Evolutionary conservation across 2,329 filamentous ascomycete genomes (phyloP).

Genomic region (Triangularia verruculosa): DNA sequence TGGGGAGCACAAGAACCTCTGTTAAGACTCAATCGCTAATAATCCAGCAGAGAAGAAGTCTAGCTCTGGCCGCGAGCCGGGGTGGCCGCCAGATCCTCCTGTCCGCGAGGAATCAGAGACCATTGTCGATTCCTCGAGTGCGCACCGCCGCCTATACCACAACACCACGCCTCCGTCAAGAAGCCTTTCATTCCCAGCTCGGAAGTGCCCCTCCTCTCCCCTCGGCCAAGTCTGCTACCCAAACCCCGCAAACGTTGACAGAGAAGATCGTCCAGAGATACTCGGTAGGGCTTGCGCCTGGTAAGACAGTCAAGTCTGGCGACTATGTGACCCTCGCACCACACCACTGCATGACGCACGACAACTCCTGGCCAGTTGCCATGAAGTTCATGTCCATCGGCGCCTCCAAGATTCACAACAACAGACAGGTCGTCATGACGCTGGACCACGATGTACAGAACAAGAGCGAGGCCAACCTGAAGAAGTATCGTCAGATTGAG

Average conservation of each 20-base stretch:
- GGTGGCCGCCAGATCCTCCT: slow-evolving; percentile 22
- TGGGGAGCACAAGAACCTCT: neutral
- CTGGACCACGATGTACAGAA: slow-evolving; percentile 90
- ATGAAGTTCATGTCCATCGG: slow-evolving; percentile 80
- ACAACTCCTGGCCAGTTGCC: slow-evolving; percentile 52
- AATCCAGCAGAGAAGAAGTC: slow-evolving; percentile 29
- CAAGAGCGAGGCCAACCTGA: slow-evolving; percentile 70
- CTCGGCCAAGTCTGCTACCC: slow-evolving; percentile 34
- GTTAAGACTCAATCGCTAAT: neutral
- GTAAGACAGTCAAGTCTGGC: slow-evolving; percentile 72
- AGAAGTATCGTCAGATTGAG: slow-evolving; percentile 80
- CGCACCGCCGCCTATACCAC: slow-evolving; percentile 24
- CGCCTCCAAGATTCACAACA: slow-evolving; percentile 68
- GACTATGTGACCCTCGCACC: slow-evolving; percentile 80
- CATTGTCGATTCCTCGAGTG: slow-evolving; percentile 8
- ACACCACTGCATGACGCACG: slow-evolving; percentile 77
- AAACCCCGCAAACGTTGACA: slow-evolving; percentile 70
- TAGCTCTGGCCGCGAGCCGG: slow-evolving; percentile 30
- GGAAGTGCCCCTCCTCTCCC: slow-evolving; percentile 51
- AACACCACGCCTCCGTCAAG: slow-evolving; percentile 35
- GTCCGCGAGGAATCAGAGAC: slow-evolving; percentile 13
- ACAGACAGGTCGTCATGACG: slow-evolving; percentile 74
- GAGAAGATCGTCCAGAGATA: slow-evolving; percentile 91
- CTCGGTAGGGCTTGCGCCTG: slow-evolving; percentile 69
- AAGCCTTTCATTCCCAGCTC: slow-evolving; percentile 63